phyloP scores from a whole-genome alignment of 805 yeast genomes.

The Tetrapisispora taiwanensis region DNA sequence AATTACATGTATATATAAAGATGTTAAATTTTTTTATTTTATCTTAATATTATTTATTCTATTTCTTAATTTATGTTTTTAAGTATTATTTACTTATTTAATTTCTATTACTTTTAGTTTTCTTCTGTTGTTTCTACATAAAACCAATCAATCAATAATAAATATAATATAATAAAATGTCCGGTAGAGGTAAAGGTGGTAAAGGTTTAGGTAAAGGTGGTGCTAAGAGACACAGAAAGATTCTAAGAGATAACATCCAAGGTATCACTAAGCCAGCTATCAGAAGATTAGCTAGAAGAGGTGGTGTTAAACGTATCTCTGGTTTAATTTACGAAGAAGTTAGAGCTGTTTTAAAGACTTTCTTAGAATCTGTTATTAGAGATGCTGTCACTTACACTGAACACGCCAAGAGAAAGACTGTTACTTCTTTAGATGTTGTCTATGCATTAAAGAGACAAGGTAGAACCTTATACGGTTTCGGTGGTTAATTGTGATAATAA shows the following conservation, averaged over 20 bases:
- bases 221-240: constrained; percentile 99
- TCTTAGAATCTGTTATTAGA: constrained; percentile 94
- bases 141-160: not conserved
- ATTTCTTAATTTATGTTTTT: too few relatives aligned
- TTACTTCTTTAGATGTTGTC: constrained; percentile 95
- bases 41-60: too few relatives aligned
- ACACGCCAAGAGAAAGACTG: constrained; percentile 99
- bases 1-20: too few relatives aligned
- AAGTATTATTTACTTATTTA: too few relatives aligned
- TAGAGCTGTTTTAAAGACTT: constrained; percentile 88
- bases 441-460: constrained; percentile 99
- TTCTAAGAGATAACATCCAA: constrained; percentile 97
- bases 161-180: constrained; percentile 38
- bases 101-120: too few relatives aligned
- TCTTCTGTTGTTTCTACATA: not conserved
- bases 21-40: too few relatives aligned
- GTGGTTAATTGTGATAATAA: constrained; percentile 52
- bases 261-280: constrained; percentile 99
- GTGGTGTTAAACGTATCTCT: constrained; percentile 99
- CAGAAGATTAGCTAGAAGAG: constrained; percentile 99
- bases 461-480: constrained; percentile 98
- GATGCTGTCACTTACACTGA: constrained; percentile 98
- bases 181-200: constrained; percentile 99
- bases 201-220: constrained; percentile 99
- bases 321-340: constrained; percentile 98